Base-by-base conservation (phyloP, 257 asterid genomes). In the Scutellaria galericulata region DNA sequence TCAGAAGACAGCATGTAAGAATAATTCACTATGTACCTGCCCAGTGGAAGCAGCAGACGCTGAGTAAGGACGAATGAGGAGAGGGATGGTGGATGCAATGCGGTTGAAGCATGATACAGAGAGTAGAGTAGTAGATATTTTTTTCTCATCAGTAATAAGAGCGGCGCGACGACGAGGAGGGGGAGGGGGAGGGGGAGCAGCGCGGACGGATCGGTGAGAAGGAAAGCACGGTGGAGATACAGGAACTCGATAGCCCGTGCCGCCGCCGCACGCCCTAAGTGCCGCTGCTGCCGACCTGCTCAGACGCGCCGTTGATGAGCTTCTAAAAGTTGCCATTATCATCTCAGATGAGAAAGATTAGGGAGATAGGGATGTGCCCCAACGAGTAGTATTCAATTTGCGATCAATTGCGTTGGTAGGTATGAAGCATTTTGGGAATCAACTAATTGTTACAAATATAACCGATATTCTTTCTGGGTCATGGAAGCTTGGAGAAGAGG, bases 51-150 rank as follows among this genome's bases (percentile, higher is more conserved):
- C 74, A 58, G 27, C 27, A 1, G 89, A 64, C 46, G 88, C 67
- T 63, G 96, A 86, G 84, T 82, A 88, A 55, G 82, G 68, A 73
- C 93, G 90, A 24, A 24, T 24, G 44, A 74, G 5, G 35, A 69
- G 46, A 64, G 8, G 45, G 44, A 46, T 48, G 31, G 63, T 8
- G 18, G 50, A 62, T 22, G 31, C 45, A 39, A 50, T 37, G 66
- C 64, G 71, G 55, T 57, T 78, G 73, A 64, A 68, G 81, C 66
- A 44, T 41, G 80, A 75, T 46, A 50, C 41, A 13, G 80, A 48
- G 31, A 24, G 54, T 59, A 66, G 58, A 13, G 53, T 0, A 61
- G 71, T 51, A 39, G 63, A 56, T 4, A 74, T 54, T 41, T 54
- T 71, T 42, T 14, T 72, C n/a, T 53, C 58, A 72, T 47, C 70